A percentile compares a stretch with the other conserved stretches of the same genome.
Evolutionary conservation across 116 monocot species (phyloP).

Genomic region (Iris pallida): DNA sequence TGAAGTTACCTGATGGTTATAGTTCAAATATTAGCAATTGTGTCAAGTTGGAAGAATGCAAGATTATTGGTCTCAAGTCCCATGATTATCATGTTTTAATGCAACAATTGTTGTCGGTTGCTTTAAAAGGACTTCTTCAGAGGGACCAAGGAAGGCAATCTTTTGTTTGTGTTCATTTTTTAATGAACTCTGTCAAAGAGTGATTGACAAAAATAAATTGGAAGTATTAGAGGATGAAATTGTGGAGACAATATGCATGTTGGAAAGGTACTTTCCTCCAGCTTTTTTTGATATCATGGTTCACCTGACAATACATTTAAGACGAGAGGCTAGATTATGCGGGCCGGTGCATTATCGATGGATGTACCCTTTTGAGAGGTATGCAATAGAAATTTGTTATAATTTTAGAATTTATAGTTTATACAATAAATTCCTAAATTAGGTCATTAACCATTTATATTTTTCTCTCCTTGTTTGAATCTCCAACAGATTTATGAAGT

Average conservation of each 20-base stretch:
- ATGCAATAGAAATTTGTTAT: background rate
- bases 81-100: constrained; percentile 22
- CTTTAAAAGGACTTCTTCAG: background rate
- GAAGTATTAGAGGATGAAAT: background rate
- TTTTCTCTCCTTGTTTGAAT: too few species aligned
- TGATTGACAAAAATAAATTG: background rate
- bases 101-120: constrained; percentile 11
- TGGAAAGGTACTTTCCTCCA: constrained; percentile 18
- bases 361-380: constrained; percentile 27
- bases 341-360: constrained; percentile 13
- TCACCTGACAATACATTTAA: constrained; percentile 19
- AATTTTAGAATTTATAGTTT: too few species aligned
- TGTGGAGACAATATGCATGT: background rate
- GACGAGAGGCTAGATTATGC: constrained; percentile 4
- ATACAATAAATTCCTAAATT: too few species aligned
- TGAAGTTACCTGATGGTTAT: constrained; percentile 17
- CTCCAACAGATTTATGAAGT: too few species aligned
- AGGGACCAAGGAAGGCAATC: background rate
- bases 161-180: constrained; percentile 10
- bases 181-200: constrained; percentile 3
- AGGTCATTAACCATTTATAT: too few species aligned
- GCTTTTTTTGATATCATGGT: constrained; percentile 23
- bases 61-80: constrained; percentile 9
- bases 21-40: constrained; percentile 14
- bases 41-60: constrained; percentile 1